Percentiles rank a stretch among this genome's conserved stretches.
phyloP scores from a whole-genome alignment of 1,284 basidiomycete genomes.

The Ganoderma sinense region DNA sequence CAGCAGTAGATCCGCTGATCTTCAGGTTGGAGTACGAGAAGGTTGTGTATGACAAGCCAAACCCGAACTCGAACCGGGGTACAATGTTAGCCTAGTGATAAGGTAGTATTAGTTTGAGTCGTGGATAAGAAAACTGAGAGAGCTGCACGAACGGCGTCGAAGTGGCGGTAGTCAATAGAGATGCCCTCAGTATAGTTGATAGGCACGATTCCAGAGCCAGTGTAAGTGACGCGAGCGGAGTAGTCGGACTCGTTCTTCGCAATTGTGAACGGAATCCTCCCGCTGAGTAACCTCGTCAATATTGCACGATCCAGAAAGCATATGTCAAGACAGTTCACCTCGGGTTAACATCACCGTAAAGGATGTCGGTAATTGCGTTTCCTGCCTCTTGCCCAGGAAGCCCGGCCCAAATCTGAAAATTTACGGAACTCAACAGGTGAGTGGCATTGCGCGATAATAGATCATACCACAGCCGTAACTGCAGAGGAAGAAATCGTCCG shows the following conservation, averaged over 20 bases:
- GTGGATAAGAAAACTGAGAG: not conserved
- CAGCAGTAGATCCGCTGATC: slow-evolving; percentile 35
- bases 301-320: not conserved
- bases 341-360: slow-evolving; percentile 56
- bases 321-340: slow-evolving; percentile 1
- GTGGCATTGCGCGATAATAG: not conserved
- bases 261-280: slow-evolving; percentile 81
- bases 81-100: slow-evolving; percentile 36
- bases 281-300: slow-evolving; percentile 41
- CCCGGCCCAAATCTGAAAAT: slow-evolving; percentile 36
- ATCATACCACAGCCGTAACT: slow-evolving; percentile 35
- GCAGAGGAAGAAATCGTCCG: not conserved
- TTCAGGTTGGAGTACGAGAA: slow-evolving; percentile 47
- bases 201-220: slow-evolving; percentile 41
- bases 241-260: slow-evolving; percentile 74
- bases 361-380: slow-evolving; percentile 56
- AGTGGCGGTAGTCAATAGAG: slow-evolving; percentile 80
- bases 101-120: not conserved
- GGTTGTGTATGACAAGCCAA: slow-evolving; percentile 50
- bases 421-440: not conserved
- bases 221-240: slow-evolving; percentile 57
- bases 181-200: slow-evolving; percentile 69
- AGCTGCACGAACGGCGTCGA: slow-evolving; percentile 63
- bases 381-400: slow-evolving; percentile 65
- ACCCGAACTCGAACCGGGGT: slow-evolving; percentile 50